A percentile compares a stretch with the other conserved stretches of the same genome.
Conservation (phyloP, 2,329 filamentous ascomycete species). For the Didymella glomerata region DNA sequence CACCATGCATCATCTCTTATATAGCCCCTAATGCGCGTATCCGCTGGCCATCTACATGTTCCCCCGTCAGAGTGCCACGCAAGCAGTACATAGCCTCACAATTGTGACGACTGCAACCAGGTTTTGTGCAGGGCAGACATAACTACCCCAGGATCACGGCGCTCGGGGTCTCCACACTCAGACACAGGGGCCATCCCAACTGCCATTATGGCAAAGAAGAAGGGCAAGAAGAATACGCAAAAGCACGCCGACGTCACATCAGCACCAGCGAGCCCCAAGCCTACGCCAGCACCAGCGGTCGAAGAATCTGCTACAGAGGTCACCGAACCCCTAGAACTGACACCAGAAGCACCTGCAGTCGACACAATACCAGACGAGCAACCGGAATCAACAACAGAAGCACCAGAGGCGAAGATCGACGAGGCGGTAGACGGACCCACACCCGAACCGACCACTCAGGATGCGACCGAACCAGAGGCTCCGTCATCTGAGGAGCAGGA, state of each 20-base stretch:
- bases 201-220: conserved; percentile 47
- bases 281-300: conserved; percentile 23
- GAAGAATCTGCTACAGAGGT: conserved; percentile 34
- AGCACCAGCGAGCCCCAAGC: conserved; percentile 39
- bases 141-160: conserved; percentile 21
- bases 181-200: conserved; percentile 36
- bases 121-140: conserved; percentile 38
- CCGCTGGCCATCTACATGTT: conserved; percentile 41
- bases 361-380: conserved; percentile 30
- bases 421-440: conserved; percentile 32
- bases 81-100: conserved; percentile 45
- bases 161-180: conserved; percentile 22
- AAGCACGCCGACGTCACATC: conserved; percentile 41
- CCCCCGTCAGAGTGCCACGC: conserved; percentile 49
- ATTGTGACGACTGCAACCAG: conserved; percentile 28
- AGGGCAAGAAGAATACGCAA: conserved; percentile 40
- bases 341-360: conserved; percentile 29
- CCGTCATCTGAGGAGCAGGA: conserved; percentile 18
- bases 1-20: conserved; percentile 42
- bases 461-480: conserved; percentile 14
- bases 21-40: conserved; percentile 49
- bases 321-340: conserved; percentile 29
- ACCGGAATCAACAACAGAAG: conserved; percentile 28
- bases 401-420: conserved; percentile 30
- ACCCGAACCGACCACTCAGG: conserved; percentile 26